phyloP scores from a whole-genome alignment of 2,329 filamentous ascomycete species.

The Aureobasidium sp. region DNA sequence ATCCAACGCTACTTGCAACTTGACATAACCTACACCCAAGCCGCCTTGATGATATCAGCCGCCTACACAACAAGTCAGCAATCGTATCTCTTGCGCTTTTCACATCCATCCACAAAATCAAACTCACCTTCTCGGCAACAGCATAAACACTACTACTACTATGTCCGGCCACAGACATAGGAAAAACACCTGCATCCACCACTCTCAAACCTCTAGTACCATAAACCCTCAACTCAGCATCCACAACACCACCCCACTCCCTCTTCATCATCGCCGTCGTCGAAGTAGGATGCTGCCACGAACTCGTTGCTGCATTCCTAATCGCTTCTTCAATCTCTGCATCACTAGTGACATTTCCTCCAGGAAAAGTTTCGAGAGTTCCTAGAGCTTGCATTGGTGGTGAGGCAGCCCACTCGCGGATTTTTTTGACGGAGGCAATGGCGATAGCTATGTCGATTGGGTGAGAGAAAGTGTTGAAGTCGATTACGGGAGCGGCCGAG shows the following conservation, averaged over 20 bases:
- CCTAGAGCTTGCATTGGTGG: slow-evolving; percentile 24
- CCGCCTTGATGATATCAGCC: slow-evolving; percentile 16
- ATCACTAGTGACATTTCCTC: slow-evolving; percentile 14
- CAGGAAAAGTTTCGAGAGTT: slow-evolving; percentile 25
- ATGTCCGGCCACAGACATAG: slow-evolving; percentile 28
- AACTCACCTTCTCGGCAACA: slow-evolving; percentile 16
- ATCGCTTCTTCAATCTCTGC: slow-evolving; percentile 15
- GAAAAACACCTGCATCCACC: slow-evolving; percentile 35
- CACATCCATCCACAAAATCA: not conserved
- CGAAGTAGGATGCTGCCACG: not conserved
- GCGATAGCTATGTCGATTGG: slow-evolving; percentile 28
- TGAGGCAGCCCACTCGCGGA: slow-evolving; percentile 25
- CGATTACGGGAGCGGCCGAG: slow-evolving; percentile 26
- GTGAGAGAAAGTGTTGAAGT: slow-evolving; percentile 33
- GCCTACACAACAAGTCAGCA: slow-evolving; percentile 2
- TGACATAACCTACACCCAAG: not conserved
- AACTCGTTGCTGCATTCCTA: not conserved
- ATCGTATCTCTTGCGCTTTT: fast-evolving
- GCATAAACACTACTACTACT: slow-evolving; percentile 16
- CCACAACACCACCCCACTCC: slow-evolving; percentile 41
- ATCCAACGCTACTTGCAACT: too few relatives aligned
- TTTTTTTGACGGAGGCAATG: slow-evolving; percentile 26
- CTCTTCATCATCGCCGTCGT: slow-evolving; percentile 39
- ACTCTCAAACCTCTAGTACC: slow-evolving; percentile 34
- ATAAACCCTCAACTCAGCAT: slow-evolving; percentile 31